A percentile compares a stretch with the other conserved stretches of the same genome.
Evolutionary conservation across 495 filamentous ascomycete species (phyloP).

Genomic region (Baudoinia panamericana): DNA sequence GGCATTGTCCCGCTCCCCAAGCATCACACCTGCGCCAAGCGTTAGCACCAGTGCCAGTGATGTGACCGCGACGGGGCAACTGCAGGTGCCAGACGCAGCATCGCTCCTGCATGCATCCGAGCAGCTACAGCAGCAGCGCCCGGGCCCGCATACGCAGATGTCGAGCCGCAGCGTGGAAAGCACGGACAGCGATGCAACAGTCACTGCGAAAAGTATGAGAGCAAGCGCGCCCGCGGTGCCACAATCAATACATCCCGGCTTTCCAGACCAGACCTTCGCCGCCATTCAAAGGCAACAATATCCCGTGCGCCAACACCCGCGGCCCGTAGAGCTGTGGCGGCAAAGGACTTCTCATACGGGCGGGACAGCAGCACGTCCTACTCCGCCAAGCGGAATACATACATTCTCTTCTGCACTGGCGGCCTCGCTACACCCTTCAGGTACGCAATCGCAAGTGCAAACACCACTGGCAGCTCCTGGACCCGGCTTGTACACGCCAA

Average conservation of each 20-base stretch:
- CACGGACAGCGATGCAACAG: constrained; percentile 20
- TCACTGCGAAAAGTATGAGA: constrained; percentile 23
- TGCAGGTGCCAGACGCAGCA: constrained; percentile 3
- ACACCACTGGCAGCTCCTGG: constrained; percentile 30
- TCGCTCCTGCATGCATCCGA: background rate
- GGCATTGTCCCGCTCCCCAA: constrained; percentile 1
- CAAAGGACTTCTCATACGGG: constrained; percentile 27
- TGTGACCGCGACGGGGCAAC: constrained; percentile 8
- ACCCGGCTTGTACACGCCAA: constrained; percentile 27
- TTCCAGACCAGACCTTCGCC: constrained; percentile 33
- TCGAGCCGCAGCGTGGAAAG: constrained; percentile 13
- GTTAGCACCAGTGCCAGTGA: constrained; percentile 5
- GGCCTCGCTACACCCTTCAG: constrained; percentile 20
- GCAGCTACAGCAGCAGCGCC: no score
- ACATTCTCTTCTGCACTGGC: constrained; percentile 23
- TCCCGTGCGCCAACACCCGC: constrained; percentile 22
- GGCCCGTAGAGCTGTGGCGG: constrained; percentile 22
- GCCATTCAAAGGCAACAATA: constrained; percentile 31
- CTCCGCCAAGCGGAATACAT: no score
- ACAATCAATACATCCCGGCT: constrained; percentile 13
- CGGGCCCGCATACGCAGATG: constrained; percentile 3
- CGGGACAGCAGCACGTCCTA: no score
- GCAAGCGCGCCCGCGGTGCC: constrained; percentile 14
- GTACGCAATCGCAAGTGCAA: constrained; percentile 30
- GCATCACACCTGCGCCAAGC: background rate